Evolutionary conservation across 768 basidiomycete genomes (phyloP).

Genomic region (Xerocomellus amylosporus): DNA sequence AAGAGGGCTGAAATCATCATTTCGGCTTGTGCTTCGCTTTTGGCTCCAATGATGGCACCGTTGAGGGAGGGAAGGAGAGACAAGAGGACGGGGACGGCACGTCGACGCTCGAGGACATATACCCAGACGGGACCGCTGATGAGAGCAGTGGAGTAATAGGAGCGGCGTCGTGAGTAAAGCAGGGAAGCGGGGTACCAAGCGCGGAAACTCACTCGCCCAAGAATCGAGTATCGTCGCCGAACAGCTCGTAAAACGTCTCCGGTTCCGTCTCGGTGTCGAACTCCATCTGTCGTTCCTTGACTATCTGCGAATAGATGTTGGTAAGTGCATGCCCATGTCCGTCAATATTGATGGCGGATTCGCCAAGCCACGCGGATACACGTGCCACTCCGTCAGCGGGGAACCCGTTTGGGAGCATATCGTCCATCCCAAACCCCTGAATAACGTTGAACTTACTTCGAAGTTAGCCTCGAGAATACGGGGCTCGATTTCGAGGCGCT

Average conservation of each 20-base stretch:
- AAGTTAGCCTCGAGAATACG: slow-evolving; percentile 78
- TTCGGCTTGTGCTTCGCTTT: slow-evolving; percentile 67
- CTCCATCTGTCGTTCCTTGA: slow-evolving; percentile 87
- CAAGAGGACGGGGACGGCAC: slow-evolving; percentile 77
- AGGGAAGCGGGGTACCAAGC: background rate
- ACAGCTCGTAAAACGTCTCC: slow-evolving; percentile 73
- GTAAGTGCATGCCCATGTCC: slow-evolving; percentile 12
- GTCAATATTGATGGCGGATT: slow-evolving; percentile 15
- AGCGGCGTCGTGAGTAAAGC: slow-evolving; percentile 6
- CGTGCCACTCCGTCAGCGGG: slow-evolving; percentile 6
- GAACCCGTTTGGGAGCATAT: slow-evolving; percentile 1
- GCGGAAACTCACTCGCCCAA: slow-evolving; percentile 66
- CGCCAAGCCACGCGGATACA: slow-evolving; percentile 7
- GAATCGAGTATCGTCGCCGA: slow-evolving; percentile 71
- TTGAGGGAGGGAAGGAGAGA: slow-evolving; percentile 62
- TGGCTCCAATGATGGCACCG: slow-evolving; percentile 69
- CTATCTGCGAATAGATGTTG: slow-evolving; percentile 49
- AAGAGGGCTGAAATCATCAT: slow-evolving; percentile 77
- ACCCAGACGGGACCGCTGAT: slow-evolving; percentile 86
- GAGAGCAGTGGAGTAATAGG: slow-evolving; percentile 1
- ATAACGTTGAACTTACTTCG: slow-evolving; percentile 50
- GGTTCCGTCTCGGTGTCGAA: slow-evolving; percentile 83
- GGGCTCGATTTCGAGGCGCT: slow-evolving; percentile 78
- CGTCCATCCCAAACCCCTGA: slow-evolving; percentile 1
- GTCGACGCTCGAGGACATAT: slow-evolving; percentile 80